A percentile compares a stretch with the other conserved stretches of the same genome.
phyloP scores from a whole-genome alignment of 2,329 filamentous ascomycete species.

The Ilyonectria mors-panacis region DNA sequence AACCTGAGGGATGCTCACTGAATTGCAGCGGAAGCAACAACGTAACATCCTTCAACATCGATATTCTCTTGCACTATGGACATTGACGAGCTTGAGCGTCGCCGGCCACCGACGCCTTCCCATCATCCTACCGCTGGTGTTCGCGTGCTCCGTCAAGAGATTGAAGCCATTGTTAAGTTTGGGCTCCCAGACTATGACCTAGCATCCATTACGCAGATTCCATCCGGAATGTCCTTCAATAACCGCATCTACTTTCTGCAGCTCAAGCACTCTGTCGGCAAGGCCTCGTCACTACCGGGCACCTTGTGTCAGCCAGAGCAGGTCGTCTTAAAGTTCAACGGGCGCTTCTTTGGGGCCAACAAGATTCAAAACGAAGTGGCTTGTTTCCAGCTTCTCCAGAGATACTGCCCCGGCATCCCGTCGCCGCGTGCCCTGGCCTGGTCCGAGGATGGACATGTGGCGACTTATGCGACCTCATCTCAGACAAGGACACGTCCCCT shows the following conservation, averaged over 20 bases:
- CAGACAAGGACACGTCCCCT: too few relatives aligned
- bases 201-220: not conserved
- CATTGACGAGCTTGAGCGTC: too few relatives aligned
- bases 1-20: too few relatives aligned
- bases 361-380: constrained; percentile 29
- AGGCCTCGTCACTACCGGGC: not conserved
- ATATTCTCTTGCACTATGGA: too few relatives aligned
- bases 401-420: not conserved
- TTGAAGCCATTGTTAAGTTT: not conserved
- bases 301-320: not conserved
- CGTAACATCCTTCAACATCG: too few relatives aligned
- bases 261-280: too few relatives aligned
- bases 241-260: constrained; percentile 27
- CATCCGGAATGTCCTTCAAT: constrained; percentile 21
- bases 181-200: not conserved
- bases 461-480: not conserved
- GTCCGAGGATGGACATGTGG: constrained; percentile 18
- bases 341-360: constrained; percentile 11
- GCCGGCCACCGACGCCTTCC: not conserved
- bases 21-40: too few relatives aligned
- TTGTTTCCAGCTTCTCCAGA: constrained; percentile 12
- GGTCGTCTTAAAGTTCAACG: constrained; percentile 30
- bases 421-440: constrained; percentile 9
- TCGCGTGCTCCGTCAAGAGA: not conserved
- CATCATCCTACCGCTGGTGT: constrained; percentile 8